Evolutionary conservation across 257 asterid species (phyloP), one percentile per base, ranked within the genome.

Genomic region (Handroanthus guayacan): DNA sequence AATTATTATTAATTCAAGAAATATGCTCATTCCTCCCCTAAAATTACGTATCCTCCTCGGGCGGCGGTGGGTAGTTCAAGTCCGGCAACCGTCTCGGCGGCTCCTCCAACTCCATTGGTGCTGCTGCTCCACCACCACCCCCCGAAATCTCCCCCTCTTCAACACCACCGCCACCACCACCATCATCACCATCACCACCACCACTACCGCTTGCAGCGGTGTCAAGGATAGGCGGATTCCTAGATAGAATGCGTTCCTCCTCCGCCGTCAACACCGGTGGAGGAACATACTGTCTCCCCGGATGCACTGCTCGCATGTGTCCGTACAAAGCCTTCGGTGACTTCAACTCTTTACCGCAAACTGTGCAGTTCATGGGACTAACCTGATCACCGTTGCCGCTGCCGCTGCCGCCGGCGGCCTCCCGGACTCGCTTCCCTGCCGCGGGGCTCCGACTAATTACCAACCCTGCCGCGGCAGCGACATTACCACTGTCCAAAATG

Each of bases 281-380:
- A 0, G 86, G 88, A 18, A 82, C 88, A 25, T 25, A 25, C 31
- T 25, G 31, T 8, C 88, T 56, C 0, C 67, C 76, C 0, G 85
- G 85, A 17, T 86, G 90, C 31, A 25, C 31, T 0, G 82, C 55
- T 0, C 90, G 16, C 90, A 86, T 86, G 38, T 86, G 90, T 0
- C 88, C 84, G 6, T 75, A 84, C 17, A 86, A 10, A 0, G 87
- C 90, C 50, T 76, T 78, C 0, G 65, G 18, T 0, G 88, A 63
- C 12, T 0, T 0, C 1, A 82, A 86, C 13, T 0, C 64, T 1
- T 60, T 86, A 0, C 67, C 69, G 16, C 90, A 86, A 0, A 79
- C 51, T 2, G 74, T 63, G 71, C 90, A 86, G 7, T 12, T 36
- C 0, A 50, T 5, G 1, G 37, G 58, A 9, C 18, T n/a, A 7